Evolutionary conservation across 2,329 filamentous ascomycete genomes (phyloP).

Genomic region (Pyricularia grisea): DNA sequence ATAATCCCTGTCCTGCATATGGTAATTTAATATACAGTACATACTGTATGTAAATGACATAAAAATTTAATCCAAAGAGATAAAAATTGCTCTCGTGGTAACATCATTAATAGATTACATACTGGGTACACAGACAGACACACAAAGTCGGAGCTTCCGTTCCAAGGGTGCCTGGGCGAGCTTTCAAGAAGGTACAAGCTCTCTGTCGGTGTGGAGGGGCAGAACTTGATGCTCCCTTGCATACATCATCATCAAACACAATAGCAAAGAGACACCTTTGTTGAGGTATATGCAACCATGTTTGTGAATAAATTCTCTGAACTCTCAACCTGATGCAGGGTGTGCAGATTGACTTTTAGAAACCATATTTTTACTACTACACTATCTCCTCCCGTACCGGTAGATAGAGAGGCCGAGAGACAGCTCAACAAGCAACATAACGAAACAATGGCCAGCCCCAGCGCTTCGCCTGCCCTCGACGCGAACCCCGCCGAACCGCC

Average conservation of each 20-base stretch:
- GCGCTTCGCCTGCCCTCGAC: not conserved
- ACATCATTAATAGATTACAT: too few species aligned
- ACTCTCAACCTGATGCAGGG: not conserved
- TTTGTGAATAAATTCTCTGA: not conserved
- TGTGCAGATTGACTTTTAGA: not conserved
- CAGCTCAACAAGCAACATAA: not conserved
- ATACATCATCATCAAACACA: not conserved
- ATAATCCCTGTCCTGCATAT: not conserved
- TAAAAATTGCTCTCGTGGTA: too few species aligned
- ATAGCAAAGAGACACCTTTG: not conserved
- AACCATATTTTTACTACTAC: not conserved
- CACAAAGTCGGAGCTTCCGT: not conserved
- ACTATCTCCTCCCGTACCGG: not conserved
- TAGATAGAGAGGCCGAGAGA: not conserved
- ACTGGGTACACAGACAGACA: not conserved
- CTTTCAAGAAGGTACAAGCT: not conserved
- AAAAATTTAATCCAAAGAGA: not conserved
- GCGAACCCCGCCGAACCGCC: not conserved
- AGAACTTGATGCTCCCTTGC: not conserved
- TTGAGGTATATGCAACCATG: not conserved
- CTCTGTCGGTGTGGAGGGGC: conserved; percentile 1
- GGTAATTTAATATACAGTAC: not conserved
- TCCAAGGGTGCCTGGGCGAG: not conserved
- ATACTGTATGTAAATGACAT: not conserved
- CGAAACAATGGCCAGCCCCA: not conserved